Evolutionary conservation across 257 asterid genomes (phyloP), one percentile per base, ranked within the genome.

Genomic region (Asclepias syriaca): DNA sequence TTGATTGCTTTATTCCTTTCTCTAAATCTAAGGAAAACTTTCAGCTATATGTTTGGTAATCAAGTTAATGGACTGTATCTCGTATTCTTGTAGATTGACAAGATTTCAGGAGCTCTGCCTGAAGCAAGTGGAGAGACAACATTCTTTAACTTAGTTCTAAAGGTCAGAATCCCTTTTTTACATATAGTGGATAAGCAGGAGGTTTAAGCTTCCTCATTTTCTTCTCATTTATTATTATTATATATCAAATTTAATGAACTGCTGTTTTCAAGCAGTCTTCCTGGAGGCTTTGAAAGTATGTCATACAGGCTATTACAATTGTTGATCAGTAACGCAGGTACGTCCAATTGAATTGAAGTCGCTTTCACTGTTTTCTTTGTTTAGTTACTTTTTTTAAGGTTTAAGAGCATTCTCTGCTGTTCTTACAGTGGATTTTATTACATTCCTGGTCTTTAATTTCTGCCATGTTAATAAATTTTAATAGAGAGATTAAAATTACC

Each of bases 91-190:
- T 96, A 90, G 96, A 51, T 81, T 92, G 86, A 74, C 45, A 76
- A 84, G 79, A 80, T 92, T 92, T 73, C 76, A 87, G 88, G 96
- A 88, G 83, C 91, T 88, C 71, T 88, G 86, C 77, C 29, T 29
- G 29, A 29, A 54, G 81, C 78, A 72, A 63, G 79, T 58, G 70
- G 67, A 50, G 10, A 29, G 63, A 11, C 59, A 56, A 11, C 59
- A 56, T 54, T 24, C 18, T 65, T 2, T n/a, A 3, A 48, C 22
- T n/a, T 73, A 54, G 66, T 19, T 40, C 22, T 16, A 39, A 53
- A n/a, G 21, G 46, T 48, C 8, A 4, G 6, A 19, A 40, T 49
- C 27, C 49, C 6, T 49, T 54, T 16, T 3, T 50, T 39, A 65
- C 16, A 63, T 46, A 46, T 6, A 34, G 67, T 34, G 8, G 49